Percentiles rank a stretch among this genome's conserved stretches.
phyloP scores from a whole-genome alignment of 345 rosid species.

The Mallotus nudiflorus region DNA sequence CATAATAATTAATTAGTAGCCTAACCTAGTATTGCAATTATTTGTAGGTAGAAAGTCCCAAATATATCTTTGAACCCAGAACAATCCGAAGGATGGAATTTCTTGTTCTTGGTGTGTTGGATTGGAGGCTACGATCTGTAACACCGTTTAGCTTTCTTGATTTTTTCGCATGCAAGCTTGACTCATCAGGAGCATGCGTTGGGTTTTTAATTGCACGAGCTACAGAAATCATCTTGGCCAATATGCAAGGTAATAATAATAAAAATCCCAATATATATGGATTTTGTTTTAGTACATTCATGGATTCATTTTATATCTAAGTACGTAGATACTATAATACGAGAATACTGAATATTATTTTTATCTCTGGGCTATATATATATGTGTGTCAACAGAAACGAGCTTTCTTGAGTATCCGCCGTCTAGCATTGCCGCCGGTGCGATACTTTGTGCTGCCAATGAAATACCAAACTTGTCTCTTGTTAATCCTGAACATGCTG shows the following conservation, averaged over 20 bases:
- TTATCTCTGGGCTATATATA: background rate
- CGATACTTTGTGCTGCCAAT: conserved; percentile 78
- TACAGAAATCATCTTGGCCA: conserved; percentile 70
- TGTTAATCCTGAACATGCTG: conserved; percentile 63
- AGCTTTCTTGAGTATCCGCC: conserved; percentile 87
- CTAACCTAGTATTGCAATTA: background rate
- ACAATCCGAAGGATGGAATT: conserved; percentile 90
- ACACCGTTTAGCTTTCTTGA: conserved; percentile 80
- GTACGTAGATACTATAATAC: too few relatives aligned
- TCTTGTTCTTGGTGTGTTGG: conserved; percentile 70
- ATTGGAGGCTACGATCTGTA: conserved; percentile 94
- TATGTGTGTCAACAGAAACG: conserved; percentile 57
- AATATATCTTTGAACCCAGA: conserved; percentile 74
- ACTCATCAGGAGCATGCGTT: conserved; percentile 57
- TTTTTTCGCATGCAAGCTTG: conserved; percentile 90
- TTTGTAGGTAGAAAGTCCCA: conserved; percentile 69
- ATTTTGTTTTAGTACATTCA: background rate
- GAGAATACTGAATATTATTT: too few relatives aligned
- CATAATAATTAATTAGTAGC: background rate
- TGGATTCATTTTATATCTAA: background rate
- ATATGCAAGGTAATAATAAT: conserved; percentile 58
- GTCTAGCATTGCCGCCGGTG: conserved; percentile 92
- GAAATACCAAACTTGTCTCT: conserved; percentile 78
- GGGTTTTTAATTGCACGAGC: conserved; percentile 69
- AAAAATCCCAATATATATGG: too few relatives aligned